These are phyloP conservation scores for Wickerhamomyces sp. DNA, from an alignment of 1,139 yeast genomes.

Conservation along the genomic window DNA sequence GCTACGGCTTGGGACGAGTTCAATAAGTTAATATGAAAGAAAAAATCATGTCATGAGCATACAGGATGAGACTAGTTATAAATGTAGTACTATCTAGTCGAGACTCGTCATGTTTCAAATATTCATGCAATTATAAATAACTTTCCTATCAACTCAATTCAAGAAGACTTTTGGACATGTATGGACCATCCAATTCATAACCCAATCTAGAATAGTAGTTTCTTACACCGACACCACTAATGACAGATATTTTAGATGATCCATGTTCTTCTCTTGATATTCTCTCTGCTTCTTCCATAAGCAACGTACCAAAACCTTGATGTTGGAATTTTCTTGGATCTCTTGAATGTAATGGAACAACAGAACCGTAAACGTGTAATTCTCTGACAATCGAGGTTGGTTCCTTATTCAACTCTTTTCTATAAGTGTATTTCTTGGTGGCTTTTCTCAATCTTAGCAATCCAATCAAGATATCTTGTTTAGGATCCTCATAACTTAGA, in stretches of 20 bases:
- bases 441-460: constrained; percentile 84
- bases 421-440: constrained; percentile 79
- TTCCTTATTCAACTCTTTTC: constrained; percentile 81
- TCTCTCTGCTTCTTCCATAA: constrained; percentile 98
- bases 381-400: constrained; percentile 93
- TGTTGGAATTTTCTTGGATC: constrained; percentile 98
- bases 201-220: constrained; percentile 92
- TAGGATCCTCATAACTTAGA: constrained; percentile 93
- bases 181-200: constrained; percentile 90
- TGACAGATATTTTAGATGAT: constrained; percentile 83
- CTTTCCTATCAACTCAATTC: not conserved
- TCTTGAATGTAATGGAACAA: constrained; percentile 94
- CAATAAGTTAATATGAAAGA: constrained; percentile 7
- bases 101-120: too few species aligned
- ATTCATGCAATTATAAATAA: too few species aligned
- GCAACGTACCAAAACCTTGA: constrained; percentile 95
- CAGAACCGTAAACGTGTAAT: constrained; percentile 95
- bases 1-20: constrained; percentile 53
- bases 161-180: constrained; percentile 65
- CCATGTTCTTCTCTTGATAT: constrained; percentile 96
- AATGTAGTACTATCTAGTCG: too few species aligned
- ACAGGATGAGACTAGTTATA: too few species aligned
- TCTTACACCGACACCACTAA: constrained; percentile 96
- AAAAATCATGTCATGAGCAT: too few species aligned
- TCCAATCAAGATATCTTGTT: constrained; percentile 92